Base-by-base conservation (phyloP, 768 basidiomycete genomes). In the Infundibulicybe gibba region DNA sequence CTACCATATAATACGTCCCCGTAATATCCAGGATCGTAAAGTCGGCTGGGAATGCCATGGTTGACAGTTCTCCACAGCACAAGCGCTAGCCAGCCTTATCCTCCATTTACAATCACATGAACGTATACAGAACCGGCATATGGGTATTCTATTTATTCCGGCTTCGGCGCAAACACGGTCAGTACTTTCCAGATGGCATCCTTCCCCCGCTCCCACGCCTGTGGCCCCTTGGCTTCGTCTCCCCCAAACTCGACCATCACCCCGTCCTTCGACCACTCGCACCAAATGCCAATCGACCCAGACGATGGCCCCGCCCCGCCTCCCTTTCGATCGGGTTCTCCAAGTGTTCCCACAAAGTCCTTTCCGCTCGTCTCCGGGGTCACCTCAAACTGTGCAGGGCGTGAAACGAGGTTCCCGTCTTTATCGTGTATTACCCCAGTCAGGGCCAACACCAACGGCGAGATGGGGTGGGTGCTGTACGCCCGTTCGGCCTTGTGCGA, bases 281-380 rank as follows among this genome's bases (percentile, higher is more conserved):
- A 88, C 90, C 92, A 97, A 54, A 95, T 91, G 21, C 85, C 85
- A 54, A 95, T 88, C 30, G 87, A 90, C 33, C 89, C 88, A 2
- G 82, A 80, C 16, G 85, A 86, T 11, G 90, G 90, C 1, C 90
- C 90, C 8, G 81, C 71, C 1, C 94, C 94, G 16, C 94, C 93
- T 6, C 94, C 94, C 62, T 97, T 98, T 50, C 90, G 75, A 58
- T 80, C 80, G 6, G 94, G 94, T 64, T 97, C 94, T 9, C 93
- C 93, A 39, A 97, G 61, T 39, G 64, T 61, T 20, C 64, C 56
- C 8, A 97, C 87, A 49, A 98, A 83, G 0, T 91, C 82, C 57
- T 85, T 84, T 2, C 92, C 94, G 10, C 79, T 80, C 17, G 81
- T 83, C 41, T 69, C 70, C 25, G 61, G 61, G 6, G 59, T 61